Evolutionary conservation across 345 rosid species (phyloP).

Genomic region (Salix arbutifolia): DNA sequence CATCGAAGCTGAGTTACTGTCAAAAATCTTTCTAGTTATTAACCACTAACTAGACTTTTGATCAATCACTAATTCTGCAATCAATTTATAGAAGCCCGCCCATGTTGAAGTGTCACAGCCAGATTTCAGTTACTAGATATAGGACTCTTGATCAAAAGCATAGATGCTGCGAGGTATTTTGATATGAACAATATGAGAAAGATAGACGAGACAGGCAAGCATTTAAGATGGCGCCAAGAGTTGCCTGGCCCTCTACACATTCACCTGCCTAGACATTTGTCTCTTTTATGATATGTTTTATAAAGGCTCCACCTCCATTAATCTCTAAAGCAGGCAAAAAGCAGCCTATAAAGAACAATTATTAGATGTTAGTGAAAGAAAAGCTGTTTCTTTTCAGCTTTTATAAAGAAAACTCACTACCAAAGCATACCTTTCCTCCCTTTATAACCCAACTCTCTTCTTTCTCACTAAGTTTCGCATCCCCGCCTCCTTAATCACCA

Average conservation of each 20-base stretch:
- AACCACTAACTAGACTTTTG: no score
- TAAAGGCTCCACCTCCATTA: slow-evolving; percentile 18
- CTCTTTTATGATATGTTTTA: slow-evolving; percentile 16
- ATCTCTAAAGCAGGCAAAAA: slow-evolving; percentile 23
- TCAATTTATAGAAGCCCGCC: no score
- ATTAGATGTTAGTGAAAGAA: slow-evolving; percentile 17
- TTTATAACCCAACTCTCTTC: slow-evolving; percentile 23
- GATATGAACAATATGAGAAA: neutral
- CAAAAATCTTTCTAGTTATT: no score
- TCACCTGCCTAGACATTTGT: slow-evolving; percentile 4
- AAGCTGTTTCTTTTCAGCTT: slow-evolving; percentile 13
- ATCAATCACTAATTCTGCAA: no score
- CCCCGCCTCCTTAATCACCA: slow-evolving; percentile 43
- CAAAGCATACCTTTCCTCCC: slow-evolving; percentile 44
- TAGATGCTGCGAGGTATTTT: no score
- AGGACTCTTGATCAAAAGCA: neutral
- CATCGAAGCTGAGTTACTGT: no score
- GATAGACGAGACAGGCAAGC: slow-evolving; percentile 4
- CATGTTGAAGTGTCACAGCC: no score
- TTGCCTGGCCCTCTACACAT: slow-evolving; percentile 17
- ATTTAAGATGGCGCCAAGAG: slow-evolving; percentile 12
- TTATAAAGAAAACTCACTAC: slow-evolving; percentile 49
- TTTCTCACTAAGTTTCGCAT: slow-evolving; percentile 49
- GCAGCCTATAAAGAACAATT: slow-evolving; percentile 25
- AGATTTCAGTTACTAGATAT: no score